Percentiles rank a stretch among this genome's conserved stretches.
Conservation (phyloP, 176 grass and related monocot species). For the Lolium rigidum region DNA sequence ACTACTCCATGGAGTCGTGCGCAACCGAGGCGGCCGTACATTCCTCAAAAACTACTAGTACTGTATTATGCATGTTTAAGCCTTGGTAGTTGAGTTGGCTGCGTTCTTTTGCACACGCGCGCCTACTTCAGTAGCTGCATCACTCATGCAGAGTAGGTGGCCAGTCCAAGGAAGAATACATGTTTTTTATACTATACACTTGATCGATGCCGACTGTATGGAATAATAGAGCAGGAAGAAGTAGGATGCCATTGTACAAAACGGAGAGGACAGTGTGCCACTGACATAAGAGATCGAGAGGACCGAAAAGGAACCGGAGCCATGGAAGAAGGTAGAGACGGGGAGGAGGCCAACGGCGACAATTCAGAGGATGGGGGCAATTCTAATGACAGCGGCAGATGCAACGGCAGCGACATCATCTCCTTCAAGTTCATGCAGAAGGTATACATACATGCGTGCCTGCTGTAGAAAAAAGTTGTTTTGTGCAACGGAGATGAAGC, state of each 20-base stretch:
- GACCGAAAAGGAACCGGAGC: neutral
- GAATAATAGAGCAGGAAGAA: neutral
- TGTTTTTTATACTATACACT: neutral
- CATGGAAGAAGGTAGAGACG: conserved; percentile 52
- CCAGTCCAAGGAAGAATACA: conserved; percentile 37
- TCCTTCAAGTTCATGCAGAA: conserved; percentile 57
- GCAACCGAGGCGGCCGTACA: no score
- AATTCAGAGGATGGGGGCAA: conserved; percentile 22
- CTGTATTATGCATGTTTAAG: neutral
- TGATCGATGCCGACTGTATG: neutral
- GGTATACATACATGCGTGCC: conserved; percentile 34
- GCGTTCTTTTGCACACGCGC: conserved; percentile 24
- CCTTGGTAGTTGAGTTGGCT: conserved; percentile 14
- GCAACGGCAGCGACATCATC: conserved; percentile 34
- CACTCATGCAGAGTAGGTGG: conserved; percentile 35
- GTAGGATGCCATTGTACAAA: neutral
- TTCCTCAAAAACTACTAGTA: neutral
- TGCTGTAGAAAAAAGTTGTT: neutral
- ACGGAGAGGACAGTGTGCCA: neutral
- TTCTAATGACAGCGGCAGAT: neutral
- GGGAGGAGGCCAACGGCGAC: neutral
- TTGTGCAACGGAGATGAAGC: neutral
- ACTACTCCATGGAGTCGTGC: no score
- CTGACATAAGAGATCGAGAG: conserved; percentile 2
- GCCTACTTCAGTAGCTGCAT: neutral